Base-by-base conservation (phyloP, 148 eudicot species). In the Talinum fruticosum region DNA sequence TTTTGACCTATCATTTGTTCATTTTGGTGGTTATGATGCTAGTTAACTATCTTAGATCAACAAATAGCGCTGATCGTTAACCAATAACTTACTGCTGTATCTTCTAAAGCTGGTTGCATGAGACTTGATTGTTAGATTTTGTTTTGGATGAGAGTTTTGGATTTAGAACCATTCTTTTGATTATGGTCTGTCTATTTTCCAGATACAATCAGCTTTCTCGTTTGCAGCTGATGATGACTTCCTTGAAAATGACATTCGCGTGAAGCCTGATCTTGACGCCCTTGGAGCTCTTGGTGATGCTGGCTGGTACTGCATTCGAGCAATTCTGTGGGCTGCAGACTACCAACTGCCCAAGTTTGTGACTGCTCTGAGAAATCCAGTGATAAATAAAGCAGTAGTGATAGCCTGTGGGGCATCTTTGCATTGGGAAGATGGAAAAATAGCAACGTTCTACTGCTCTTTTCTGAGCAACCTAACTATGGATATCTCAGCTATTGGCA, bases 221-320 rank as follows among this genome's bases (percentile, higher is more conserved):
- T 90, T 80, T 70, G 75, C 79, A 30, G 85, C 73, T 0, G 82
- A 81, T 8, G 34, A 28, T 0, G 81, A 87, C 24, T 88, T 90
- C 37, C 88, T 88, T 3, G 59, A 87, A 67, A 85, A 90, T 32
- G 84, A 88, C 84, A 88, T 90, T 18, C 91, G 91, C 10, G 90
- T 88, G 54, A 88, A 82, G 80, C 90, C 94, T 7, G 87, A 88
- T 44, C 88, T 90, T 0, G 94, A 90, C 47, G 86, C 86, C 24
- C 89, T 88, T 34, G 94, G 91, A 66, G 90, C 87, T 6, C 88
- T 90, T 0, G 93, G 93, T 12, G 93, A 90, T 70, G 88, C 65
- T 21, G 90, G 93, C 16, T 90, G 93, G 93, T 90, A 90, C 61
- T 83, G 91, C 84, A 85, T 88, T 23, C 64, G 93, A 30, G 87